Evolutionary conservation across 257 asterid species (phyloP).

Genomic region (Jaltomata sinuosa): DNA sequence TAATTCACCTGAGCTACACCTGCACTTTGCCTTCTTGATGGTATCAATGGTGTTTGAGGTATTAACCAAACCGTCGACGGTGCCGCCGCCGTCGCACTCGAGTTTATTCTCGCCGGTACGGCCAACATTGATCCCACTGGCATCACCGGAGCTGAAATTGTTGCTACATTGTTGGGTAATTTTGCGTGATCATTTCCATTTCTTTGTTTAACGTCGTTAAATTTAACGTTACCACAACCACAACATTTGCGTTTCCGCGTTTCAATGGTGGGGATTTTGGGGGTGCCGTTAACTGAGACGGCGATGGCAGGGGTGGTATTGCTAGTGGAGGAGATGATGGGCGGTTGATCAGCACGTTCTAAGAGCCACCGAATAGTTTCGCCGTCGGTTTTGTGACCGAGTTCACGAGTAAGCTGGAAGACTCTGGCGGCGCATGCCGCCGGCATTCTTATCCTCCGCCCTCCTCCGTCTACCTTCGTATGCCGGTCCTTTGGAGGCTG

Average conservation of each 20-base stretch:
- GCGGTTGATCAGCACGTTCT: conserved; percentile 59
- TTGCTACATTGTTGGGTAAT: background rate
- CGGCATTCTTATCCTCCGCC: conserved; percentile 67
- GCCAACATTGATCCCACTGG: conserved; percentile 35
- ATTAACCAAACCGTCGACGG: background rate
- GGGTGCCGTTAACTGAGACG: conserved; percentile 60
- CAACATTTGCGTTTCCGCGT: conserved; percentile 29
- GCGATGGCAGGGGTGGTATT: no score
- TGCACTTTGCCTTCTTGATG: background rate
- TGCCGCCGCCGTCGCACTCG: no score
- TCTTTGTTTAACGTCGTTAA: background rate
- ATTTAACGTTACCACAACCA: background rate
- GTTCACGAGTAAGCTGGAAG: conserved; percentile 67
- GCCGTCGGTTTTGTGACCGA: conserved; percentile 77
- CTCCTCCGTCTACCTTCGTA: conserved; percentile 66
- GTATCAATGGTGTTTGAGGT: background rate
- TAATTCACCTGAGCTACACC: background rate
- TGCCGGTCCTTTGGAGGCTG: conserved; percentile 34
- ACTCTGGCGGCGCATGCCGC: conserved; percentile 76
- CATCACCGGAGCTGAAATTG: conserved; percentile 38
- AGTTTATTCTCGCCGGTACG: conserved; percentile 15
- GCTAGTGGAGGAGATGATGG: no score
- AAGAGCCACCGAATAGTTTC: conserved; percentile 74
- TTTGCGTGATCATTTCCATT: background rate
- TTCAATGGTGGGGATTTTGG: conserved; percentile 40